Base-by-base conservation (phyloP, 2,329 filamentous ascomycete species). In the Colletotrichum filicis region DNA sequence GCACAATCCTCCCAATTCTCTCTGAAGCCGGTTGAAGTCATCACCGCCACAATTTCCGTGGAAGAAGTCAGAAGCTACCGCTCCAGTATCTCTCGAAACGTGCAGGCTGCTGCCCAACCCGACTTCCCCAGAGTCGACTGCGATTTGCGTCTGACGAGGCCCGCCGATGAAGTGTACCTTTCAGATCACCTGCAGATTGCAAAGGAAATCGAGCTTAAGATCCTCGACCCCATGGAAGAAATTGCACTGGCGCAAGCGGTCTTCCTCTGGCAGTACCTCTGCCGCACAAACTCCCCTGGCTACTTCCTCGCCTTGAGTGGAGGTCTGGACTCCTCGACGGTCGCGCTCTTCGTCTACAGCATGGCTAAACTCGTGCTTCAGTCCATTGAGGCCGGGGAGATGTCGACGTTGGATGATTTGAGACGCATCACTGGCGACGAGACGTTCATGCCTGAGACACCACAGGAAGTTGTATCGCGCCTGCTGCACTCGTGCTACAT, bases 61-160 rank as follows among this genome's bases (percentile, higher is more conserved):
- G 93, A 95, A 77, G 91, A 94, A 74, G 92, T 96, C 5, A 84
- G 92, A 42, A 84, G 87, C 1, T 91, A 86, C 76, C 84, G 92
- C 0, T 88, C 82, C n/a, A 83, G 85, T 0, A 85, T 87, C 7
- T 88, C 87, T 12, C 85, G 90, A 69, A 87, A 88, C 11, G 78
- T 90, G 37, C 92, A 93, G 78, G 87, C 90, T 8, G 85, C 88
- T 69, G 68, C 79, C 79, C 59, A 79, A 77, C 53, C 81, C 79
- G 52, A 61, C 35, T 61, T 61, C 24, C 59, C 59, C 1, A 49
- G 59, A 22, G 79, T 79, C 0, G 79, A 81, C 8, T 76, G 77
- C 5, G 79, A 82, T 42, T 73, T 79, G 37, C 24, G 59, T 5
- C 37, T 61, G 16, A 61, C 59, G 19, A 46, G 59, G 1, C 37